phyloP scores from a whole-genome alignment of 2,329 filamentous ascomycete genomes.

The Aspergillus brunneoviolaceus region DNA sequence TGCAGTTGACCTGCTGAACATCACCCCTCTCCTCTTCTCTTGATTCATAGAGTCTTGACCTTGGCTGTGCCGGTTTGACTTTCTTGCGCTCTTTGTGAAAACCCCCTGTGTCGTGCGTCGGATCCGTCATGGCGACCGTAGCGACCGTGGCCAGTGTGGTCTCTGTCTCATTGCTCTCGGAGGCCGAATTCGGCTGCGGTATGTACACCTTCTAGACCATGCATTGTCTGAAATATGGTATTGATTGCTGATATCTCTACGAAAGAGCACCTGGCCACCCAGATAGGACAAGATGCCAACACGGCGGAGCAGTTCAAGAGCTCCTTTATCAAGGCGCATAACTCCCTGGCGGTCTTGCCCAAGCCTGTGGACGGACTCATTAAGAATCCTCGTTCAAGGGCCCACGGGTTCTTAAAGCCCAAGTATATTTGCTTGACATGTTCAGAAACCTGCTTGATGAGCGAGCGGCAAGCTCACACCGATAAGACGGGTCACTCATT shows the following conservation, averaged over 20 bases:
- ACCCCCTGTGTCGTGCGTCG: not conserved
- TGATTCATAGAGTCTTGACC: not conserved
- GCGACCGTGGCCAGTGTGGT: constrained; percentile 34
- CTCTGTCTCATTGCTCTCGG: constrained; percentile 34
- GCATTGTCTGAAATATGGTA: not conserved
- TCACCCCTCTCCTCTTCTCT: not conserved
- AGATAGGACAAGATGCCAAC: constrained; percentile 32
- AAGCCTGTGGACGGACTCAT: constrained; percentile 21
- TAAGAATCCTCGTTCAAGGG: constrained; percentile 22
- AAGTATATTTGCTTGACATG: constrained; percentile 43
- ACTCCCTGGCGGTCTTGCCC: constrained; percentile 29
- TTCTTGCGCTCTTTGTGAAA: not conserved
- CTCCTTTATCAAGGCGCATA: constrained; percentile 34
- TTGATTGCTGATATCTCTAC: constrained; percentile 19
- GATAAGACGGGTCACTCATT: constrained; percentile 42
- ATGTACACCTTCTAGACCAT: constrained; percentile 19
- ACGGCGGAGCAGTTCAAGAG: constrained; percentile 38
- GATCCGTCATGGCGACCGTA: constrained; percentile 5
- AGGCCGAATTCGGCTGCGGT: constrained; percentile 45
- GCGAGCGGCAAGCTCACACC: constrained; percentile 36
- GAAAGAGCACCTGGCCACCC: constrained; percentile 40
- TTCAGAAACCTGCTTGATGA: constrained; percentile 31
- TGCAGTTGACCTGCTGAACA: constrained; percentile 14
- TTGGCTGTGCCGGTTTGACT: not conserved
- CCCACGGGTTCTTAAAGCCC: constrained; percentile 35